Evolutionary conservation across 345 rosid species (phyloP).

Genomic region (Iberis pinnata): DNA sequence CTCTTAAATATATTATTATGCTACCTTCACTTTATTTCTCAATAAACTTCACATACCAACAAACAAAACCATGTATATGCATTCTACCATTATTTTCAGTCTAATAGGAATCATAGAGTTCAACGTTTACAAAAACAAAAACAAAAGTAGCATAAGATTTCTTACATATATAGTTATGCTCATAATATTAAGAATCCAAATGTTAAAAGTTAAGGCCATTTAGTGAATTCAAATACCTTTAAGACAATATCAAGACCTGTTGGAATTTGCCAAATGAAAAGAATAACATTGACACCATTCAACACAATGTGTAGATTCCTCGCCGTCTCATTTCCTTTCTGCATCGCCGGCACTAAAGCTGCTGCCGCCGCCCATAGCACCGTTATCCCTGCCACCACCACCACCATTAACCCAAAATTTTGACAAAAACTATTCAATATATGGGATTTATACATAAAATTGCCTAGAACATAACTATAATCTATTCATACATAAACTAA

Average conservation of each 20-base stretch:
- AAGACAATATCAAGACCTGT: conserved; percentile 73
- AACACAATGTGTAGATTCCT: conserved; percentile 78
- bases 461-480: no score
- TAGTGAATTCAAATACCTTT: conserved; percentile 77
- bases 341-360: conserved; percentile 83
- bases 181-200: not conserved
- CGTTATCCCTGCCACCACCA: conserved; percentile 50
- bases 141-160: not conserved
- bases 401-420: not conserved
- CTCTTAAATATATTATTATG: no score
- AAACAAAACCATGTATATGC: no score
- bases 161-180: not conserved
- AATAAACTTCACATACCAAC: no score
- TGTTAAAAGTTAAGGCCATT: conserved; percentile 56
- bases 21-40: no score
- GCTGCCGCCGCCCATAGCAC: conserved; percentile 81
- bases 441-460: no score
- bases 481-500: no score
- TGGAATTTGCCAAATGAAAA: conserved; percentile 77
- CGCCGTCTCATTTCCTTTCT: conserved; percentile 75
- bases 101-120: no score
- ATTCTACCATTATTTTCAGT: no score
- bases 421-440: not conserved
- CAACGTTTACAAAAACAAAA: conserved; percentile 12
- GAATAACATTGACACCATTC: conserved; percentile 58